A percentile compares a stretch with the other conserved stretches of the same genome.
phyloP scores from a whole-genome alignment of 495 filamentous ascomycete species.

The Penicillium flavigenum region DNA sequence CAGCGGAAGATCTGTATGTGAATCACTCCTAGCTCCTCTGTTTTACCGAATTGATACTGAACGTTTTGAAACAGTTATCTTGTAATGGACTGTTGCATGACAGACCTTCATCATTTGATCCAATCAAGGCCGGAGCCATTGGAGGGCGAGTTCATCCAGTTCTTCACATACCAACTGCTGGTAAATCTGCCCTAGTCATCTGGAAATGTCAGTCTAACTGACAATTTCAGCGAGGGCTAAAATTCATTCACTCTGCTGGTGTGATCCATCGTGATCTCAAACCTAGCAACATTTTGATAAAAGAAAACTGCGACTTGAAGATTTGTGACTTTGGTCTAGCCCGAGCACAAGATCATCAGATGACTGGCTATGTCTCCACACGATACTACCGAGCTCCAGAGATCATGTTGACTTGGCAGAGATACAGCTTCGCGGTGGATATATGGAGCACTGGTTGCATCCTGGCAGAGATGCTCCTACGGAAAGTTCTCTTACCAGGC shows the following conservation, averaged over 20 bases:
- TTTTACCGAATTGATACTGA: background rate
- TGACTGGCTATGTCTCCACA: constrained; percentile 87
- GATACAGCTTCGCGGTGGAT: constrained; percentile 92
- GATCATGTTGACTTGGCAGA: constrained; percentile 98
- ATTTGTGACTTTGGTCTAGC: constrained; percentile 94
- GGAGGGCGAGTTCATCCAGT: constrained; percentile 93
- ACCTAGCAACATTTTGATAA: constrained; percentile 89
- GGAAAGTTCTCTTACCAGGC: constrained; percentile 87
- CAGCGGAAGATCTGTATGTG: constrained; percentile 84
- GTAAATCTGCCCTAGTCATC: constrained; percentile 39
- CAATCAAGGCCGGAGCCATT: constrained; percentile 69
- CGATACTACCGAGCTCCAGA: constrained; percentile 92
- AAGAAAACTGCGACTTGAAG: constrained; percentile 94
- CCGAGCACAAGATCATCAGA: constrained; percentile 89
- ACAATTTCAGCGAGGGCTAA: constrained; percentile 67
- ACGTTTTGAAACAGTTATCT: constrained; percentile 62
- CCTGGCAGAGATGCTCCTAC: constrained; percentile 92
- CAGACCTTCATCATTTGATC: constrained; percentile 82
- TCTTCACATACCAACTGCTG: constrained; percentile 92
- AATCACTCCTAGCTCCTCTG: background rate
- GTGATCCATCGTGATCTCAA: constrained; percentile 90
- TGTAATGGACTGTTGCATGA: constrained; percentile 87
- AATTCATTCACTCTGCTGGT: constrained; percentile 92
- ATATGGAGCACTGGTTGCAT: constrained; percentile 96
- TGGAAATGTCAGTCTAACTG: constrained; percentile 22